A percentile compares a stretch with the other conserved stretches of the same genome.
These are phyloP conservation scores for Chloropicon primus DNA, from an alignment of 139 green algal genomes.

Conservation along the genomic window DNA sequence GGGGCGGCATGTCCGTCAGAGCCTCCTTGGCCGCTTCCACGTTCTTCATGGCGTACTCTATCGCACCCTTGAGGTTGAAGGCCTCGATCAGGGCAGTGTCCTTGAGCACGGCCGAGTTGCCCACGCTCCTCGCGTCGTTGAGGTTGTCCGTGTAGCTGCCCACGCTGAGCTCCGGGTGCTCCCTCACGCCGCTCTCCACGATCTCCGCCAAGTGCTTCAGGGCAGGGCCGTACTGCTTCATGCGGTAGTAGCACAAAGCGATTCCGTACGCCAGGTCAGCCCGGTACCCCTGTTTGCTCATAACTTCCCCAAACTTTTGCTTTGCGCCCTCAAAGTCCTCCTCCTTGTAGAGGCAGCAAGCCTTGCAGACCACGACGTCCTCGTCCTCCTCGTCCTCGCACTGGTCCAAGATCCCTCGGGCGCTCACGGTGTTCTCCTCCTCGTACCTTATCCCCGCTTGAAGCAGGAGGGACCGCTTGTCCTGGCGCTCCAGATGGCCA, in stretches of 20 bases:
- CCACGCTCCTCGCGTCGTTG: conserved; percentile 52
- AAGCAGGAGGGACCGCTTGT: conserved; percentile 31
- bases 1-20: conserved; percentile 62
- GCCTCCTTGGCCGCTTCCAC: conserved; percentile 41
- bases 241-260: conserved; percentile 66
- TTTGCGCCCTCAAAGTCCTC: conserved; percentile 35
- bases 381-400: conserved; percentile 32
- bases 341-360: conserved; percentile 67
- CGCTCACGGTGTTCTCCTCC: conserved; percentile 52
- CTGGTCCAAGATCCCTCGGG: conserved; percentile 47
- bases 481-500: conserved; percentile 22
- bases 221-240: conserved; percentile 53
- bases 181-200: conserved; percentile 59
- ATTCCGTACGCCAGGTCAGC: conserved; percentile 65
- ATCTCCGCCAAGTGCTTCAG: conserved; percentile 66
- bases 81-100: conserved; percentile 71
- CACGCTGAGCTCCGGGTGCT: conserved; percentile 73
- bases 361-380: conserved; percentile 23
- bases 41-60: conserved; percentile 68
- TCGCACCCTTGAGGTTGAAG: conserved; percentile 65
- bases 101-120: conserved; percentile 65
- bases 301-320: conserved; percentile 41
- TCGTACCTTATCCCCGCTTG: conserved; percentile 58
- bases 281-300: conserved; percentile 25
- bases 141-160: conserved; percentile 54